These are phyloP conservation scores for Paecilomyces sp. DNA, from an alignment of 2,329 filamentous ascomycete genomes.

Conservation along the genomic window DNA sequence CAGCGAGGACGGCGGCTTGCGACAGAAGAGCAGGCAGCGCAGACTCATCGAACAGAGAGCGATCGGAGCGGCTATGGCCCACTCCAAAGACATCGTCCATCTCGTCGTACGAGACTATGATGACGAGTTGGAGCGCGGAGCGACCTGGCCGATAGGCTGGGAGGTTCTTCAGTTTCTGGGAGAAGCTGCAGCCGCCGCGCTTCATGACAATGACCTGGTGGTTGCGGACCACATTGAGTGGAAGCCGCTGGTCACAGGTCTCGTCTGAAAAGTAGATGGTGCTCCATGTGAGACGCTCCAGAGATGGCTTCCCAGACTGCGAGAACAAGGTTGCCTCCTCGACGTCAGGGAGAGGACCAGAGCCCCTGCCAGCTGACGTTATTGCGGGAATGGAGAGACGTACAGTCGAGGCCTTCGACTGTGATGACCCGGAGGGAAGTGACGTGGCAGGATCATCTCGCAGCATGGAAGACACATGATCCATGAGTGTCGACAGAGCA, in stretches of 20 bases:
- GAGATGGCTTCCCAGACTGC: conserved; percentile 30
- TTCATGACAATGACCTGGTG: conserved; percentile 76
- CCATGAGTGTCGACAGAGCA: conserved; percentile 41
- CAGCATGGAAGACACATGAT: conserved; percentile 45
- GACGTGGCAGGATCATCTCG: conserved; percentile 32
- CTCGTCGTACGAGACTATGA: conserved; percentile 63
- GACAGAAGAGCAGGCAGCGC: conserved; percentile 7
- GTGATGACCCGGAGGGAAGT: conserved; percentile 19
- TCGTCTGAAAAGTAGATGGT: conserved; percentile 64
- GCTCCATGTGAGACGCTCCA: conserved; percentile 56
- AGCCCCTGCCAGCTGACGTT: conserved; percentile 45
- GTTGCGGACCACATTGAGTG: conserved; percentile 42
- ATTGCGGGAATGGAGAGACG: conserved; percentile 41
- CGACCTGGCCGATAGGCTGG: conserved; percentile 62
- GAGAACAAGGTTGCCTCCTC: conserved; percentile 42
- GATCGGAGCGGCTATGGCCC: conserved; percentile 14
- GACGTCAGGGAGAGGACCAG: conserved; percentile 63
- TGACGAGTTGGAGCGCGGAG: conserved; percentile 66
- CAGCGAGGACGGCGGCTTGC: conserved; percentile 25
- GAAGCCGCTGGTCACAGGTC: conserved; percentile 54
- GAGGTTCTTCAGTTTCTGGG: conserved; percentile 75
- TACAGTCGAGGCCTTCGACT: conserved; percentile 21
- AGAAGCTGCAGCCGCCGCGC: conserved; percentile 79
- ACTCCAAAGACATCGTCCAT: conserved; percentile 23
- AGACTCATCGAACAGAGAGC: conserved; percentile 28